A percentile compares a stretch with the other conserved stretches of the same genome.
Conservation (phyloP, 2,329 filamentous ascomycete genomes). For the Trichophyton schoenleinii region DNA sequence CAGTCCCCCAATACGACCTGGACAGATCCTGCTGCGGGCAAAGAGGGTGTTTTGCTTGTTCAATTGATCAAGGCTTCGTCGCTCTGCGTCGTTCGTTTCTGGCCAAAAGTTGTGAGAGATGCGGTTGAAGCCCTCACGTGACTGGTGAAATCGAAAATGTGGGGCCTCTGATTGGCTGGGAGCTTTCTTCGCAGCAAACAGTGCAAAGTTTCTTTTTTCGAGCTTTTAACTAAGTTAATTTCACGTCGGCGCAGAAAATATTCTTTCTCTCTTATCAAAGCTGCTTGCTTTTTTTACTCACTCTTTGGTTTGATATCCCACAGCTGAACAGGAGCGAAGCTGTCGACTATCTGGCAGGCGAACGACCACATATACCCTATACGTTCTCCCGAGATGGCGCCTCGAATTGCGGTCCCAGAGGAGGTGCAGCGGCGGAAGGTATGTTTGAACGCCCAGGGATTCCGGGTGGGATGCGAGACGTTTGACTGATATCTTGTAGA, state of each 20-base stretch:
- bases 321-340: neutral
- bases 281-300: too few relatives aligned
- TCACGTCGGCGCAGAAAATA: neutral
- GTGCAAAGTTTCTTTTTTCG: conserved; percentile 10
- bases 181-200: conserved; percentile 12
- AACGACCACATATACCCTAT: neutral
- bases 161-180: conserved; percentile 4
- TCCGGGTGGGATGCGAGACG: conserved; percentile 10
- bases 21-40: conserved; percentile 2
- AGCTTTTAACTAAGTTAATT: conserved; percentile 1
- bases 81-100: neutral
- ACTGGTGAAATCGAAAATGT: neutral
- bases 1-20: conserved; percentile 3
- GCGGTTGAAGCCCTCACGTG: neutral
- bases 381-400: conserved; percentile 25
- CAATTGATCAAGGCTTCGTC: neutral
- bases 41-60: neutral
- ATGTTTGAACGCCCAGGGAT: conserved; percentile 1
- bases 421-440: conserved; percentile 35
- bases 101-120: neutral
- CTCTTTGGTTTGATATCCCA: neutral
- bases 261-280: neutral
- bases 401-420: conserved; percentile 30
- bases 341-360: neutral
- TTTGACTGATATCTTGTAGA: conserved; percentile 37